Conservation (phyloP, 768 basidiomycete genomes). For the Cystofilobasidium capitatum region DNA sequence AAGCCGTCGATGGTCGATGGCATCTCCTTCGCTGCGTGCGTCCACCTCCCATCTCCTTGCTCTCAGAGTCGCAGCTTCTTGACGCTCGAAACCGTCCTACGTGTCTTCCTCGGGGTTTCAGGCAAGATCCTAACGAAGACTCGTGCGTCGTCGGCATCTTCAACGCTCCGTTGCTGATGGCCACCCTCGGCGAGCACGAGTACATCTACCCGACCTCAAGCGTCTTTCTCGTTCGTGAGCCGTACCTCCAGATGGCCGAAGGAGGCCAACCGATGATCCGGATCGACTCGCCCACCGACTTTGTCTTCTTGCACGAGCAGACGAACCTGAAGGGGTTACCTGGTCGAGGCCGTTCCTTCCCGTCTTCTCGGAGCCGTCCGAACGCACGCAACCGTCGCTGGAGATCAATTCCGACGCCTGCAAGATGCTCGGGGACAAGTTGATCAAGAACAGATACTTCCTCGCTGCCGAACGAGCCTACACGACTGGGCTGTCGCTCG, state of each 20-base stretch:
- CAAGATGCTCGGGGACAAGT: background rate
- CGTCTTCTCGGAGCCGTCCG: too few relatives aligned
- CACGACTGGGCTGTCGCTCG: background rate
- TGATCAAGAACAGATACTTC: background rate
- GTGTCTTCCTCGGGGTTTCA: too few relatives aligned
- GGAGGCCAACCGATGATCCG: background rate
- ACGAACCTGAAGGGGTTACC: background rate
- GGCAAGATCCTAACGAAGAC: too few relatives aligned
- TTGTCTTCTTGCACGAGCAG: background rate
- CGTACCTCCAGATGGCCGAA: background rate
- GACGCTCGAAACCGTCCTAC: too few relatives aligned
- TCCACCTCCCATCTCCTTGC: too few relatives aligned
- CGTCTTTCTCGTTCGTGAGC: slow-evolving; percentile 1
- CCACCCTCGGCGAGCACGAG: too few relatives aligned
- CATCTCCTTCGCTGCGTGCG: too few relatives aligned
- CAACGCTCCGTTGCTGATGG: too few relatives aligned
- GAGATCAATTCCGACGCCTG: background rate
- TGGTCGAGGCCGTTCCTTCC: background rate
- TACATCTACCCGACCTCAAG: too few relatives aligned
- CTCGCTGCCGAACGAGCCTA: slow-evolving; percentile 3
- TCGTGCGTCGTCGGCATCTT: too few relatives aligned
- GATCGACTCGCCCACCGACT: background rate
- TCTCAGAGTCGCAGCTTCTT: too few relatives aligned
- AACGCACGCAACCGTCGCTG: background rate
- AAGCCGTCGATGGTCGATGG: too few relatives aligned